Conservation (phyloP, 805 yeast genomes). For the Ogataea parapolymorpha region DNA sequence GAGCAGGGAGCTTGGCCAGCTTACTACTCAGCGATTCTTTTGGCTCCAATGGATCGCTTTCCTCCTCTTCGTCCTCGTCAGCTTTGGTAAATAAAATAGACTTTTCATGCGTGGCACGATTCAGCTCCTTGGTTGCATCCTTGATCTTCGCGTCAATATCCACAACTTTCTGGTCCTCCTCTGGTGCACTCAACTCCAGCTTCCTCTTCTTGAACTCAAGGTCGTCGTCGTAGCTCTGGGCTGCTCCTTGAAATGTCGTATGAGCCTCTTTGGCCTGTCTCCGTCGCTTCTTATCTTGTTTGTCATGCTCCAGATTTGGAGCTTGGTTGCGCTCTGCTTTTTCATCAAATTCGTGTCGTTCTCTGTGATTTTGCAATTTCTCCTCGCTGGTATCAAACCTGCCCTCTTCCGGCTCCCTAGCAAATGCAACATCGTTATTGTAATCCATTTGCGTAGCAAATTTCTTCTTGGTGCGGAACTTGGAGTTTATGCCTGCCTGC, state of each 20-base stretch:
- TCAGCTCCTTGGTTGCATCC: slow-evolving; percentile 34
- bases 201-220: slow-evolving; percentile 36
- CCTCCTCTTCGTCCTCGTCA: slow-evolving; percentile 14
- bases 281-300: slow-evolving; percentile 31
- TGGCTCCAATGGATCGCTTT: slow-evolving; percentile 1
- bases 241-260: slow-evolving; percentile 23
- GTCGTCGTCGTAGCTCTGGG: slow-evolving; percentile 14
- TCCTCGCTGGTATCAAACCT: slow-evolving; percentile 69
- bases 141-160: slow-evolving; percentile 35
- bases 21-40: slow-evolving; percentile 9
- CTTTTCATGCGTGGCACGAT: slow-evolving; percentile 29
- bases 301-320: slow-evolving; percentile 35
- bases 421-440: slow-evolving; percentile 79
- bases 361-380: slow-evolving; percentile 36
- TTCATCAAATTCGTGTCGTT: slow-evolving; percentile 40
- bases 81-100: slow-evolving; percentile 35
- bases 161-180: slow-evolving; percentile 12
- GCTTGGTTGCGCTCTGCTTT: slow-evolving; percentile 45
- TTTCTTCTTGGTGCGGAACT: slow-evolving; percentile 49
- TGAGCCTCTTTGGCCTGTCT: slow-evolving; percentile 19
- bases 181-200: slow-evolving; percentile 38
- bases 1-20: slow-evolving; percentile 17
- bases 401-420: slow-evolving; percentile 65
- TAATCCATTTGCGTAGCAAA: slow-evolving; percentile 69
- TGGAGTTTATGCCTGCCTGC: slow-evolving; percentile 65